A percentile compares a stretch with the other conserved stretches of the same genome.
These are phyloP conservation scores for Calonectria fujianensis DNA, from an alignment of 2,329 filamentous ascomycete genomes.

Conservation along the genomic window DNA sequence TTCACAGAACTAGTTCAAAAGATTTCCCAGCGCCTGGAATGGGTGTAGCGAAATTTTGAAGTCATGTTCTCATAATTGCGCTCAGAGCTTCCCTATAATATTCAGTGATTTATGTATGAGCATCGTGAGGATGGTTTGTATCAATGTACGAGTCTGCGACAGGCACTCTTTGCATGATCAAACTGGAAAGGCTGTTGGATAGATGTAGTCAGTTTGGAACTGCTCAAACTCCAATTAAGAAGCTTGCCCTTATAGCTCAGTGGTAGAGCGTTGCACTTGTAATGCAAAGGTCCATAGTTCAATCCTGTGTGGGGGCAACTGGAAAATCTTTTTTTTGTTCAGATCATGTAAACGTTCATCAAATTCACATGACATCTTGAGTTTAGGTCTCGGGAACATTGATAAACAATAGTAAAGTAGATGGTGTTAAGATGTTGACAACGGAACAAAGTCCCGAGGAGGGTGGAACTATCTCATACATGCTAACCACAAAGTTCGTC, in stretches of 20 bases:
- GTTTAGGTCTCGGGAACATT: not conserved
- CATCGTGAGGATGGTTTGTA: not conserved
- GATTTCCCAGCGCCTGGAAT: not conserved
- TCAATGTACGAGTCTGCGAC: not conserved
- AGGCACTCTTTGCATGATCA: not conserved
- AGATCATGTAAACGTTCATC: not conserved
- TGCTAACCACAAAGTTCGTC: not conserved
- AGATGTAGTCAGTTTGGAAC: not conserved
- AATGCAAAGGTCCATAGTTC: slow-evolving; percentile 28
- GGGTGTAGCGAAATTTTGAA: too few species aligned
- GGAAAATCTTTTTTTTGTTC: not conserved
- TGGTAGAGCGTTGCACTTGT: slow-evolving; percentile 29
- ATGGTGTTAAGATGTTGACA: not conserved
- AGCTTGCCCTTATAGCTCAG: slow-evolving; percentile 21
- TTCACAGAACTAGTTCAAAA: not conserved
- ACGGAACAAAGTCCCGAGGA: not conserved
- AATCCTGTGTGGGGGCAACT: slow-evolving; percentile 19
- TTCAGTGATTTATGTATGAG: not conserved
- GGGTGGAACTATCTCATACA: not conserved
- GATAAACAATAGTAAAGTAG: not conserved
- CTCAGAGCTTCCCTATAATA: not conserved
- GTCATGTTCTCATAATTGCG: not conserved
- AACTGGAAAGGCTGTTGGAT: not conserved
- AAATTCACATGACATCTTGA: not conserved
- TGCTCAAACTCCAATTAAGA: not conserved